A percentile compares a stretch with the other conserved stretches of the same genome.
Conservation (phyloP, 345 rosid genomes). For the Trapa bicornis region DNA sequence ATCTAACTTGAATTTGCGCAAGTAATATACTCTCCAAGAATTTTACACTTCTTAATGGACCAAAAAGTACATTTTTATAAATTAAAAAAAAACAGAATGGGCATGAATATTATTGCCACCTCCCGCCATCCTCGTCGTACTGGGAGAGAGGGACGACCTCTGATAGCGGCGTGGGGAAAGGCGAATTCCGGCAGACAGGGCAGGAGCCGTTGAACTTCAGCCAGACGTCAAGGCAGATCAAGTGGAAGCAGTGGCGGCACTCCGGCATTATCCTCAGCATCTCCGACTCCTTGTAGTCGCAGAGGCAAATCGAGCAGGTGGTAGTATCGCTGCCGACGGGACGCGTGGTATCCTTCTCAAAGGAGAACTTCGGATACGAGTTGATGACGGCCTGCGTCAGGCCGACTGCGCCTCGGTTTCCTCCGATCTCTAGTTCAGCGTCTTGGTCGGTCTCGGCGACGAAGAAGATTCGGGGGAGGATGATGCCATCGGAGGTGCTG, state of each 20-base stretch:
- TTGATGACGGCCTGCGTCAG: constrained; percentile 67
- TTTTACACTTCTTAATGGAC: too few relatives aligned
- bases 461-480: constrained; percentile 75
- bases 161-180: constrained; percentile 89
- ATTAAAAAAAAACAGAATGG: too few relatives aligned
- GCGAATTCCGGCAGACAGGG: constrained; percentile 96
- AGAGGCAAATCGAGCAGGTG: constrained; percentile 76
- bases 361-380: constrained; percentile 80
- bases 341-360: constrained; percentile 21
- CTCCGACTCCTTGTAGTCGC: constrained; percentile 85
- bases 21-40: too few relatives aligned
- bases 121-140: constrained; percentile 73
- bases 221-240: constrained; percentile 81
- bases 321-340: constrained; percentile 14
- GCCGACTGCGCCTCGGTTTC: constrained; percentile 32
- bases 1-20: too few relatives aligned
- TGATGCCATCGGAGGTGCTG: constrained; percentile 44
- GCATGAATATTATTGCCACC: constrained; percentile 29
- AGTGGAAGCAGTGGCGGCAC: constrained; percentile 77
- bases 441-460: constrained; percentile 59
- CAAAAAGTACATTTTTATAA: too few relatives aligned
- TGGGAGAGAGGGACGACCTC: constrained; percentile 93
- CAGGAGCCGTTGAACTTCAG: constrained; percentile 96
- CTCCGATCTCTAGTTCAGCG: constrained; percentile 17
- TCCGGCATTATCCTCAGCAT: constrained; percentile 99